Evolutionary conservation across 2,329 filamentous ascomycete species (phyloP), one percentile per base, ranked within the genome.

Genomic region (Aspergillus melleus): DNA sequence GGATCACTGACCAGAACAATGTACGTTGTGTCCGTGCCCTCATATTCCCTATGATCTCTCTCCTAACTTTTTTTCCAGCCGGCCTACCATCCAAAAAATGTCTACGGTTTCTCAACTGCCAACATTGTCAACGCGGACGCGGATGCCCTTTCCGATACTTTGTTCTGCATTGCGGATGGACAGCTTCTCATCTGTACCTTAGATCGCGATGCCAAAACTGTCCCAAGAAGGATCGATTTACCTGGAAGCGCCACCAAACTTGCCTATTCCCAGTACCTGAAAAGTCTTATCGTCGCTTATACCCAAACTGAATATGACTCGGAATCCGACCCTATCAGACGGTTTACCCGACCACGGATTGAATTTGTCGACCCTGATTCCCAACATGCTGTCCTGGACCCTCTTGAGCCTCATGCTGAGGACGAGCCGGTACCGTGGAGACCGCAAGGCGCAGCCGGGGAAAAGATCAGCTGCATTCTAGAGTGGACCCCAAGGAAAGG

Each of bases 271-370:
- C 67, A 73, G 12, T 71, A 75, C 53, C 68, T 83, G 10, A 74
- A 76, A 12, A 79, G 78, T 60, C 73, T 86, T 29, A 77, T 86
- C 32, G 79, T 83, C 12, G 81, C 81, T 22, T 83, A 78, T 61
- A 73, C 68, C 42, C 65, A 65, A 20, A 67, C 65, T 3, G 67
- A 71, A 50, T 59, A 65, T 6, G 68, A 73, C 24, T 62, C 66
- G 6, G 69, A 69, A 6, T 53, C 65, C 36, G 64, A 68, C 26
- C 71, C 72, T 14, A 69, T 73, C 55, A 70, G 67, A 44, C 70
- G 71, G 24, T 73, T 68, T 36, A 71, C 66, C 19, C 71, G 71
- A 19, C 71, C 76, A 32, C 70, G 66, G 49, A 66, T 79, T 26
- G 75, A 76, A 26, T 77, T 78, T 57, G 68, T 79, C 24, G 74